These are phyloP conservation scores for Sonneratia caseolaris DNA, from an alignment of 345 rosid genomes.

Conservation along the genomic window DNA sequence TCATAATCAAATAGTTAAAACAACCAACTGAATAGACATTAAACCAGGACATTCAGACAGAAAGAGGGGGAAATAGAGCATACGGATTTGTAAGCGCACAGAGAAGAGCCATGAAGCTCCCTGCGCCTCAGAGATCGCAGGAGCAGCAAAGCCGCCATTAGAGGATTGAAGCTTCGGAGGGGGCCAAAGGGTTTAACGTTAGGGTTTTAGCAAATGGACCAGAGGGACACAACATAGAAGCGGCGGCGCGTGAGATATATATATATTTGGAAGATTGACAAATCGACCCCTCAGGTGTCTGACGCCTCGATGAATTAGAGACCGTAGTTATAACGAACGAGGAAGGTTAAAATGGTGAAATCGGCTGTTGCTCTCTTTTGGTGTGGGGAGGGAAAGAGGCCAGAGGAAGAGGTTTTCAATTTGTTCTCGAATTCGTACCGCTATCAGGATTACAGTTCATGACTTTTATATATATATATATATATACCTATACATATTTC, in stretches of 20 bases:
- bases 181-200: not conserved
- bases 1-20: not conserved
- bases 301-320: not conserved
- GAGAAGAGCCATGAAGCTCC: slow-evolving; percentile 43
- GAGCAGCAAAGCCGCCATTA: slow-evolving; percentile 28
- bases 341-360: not conserved
- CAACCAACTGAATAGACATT: not conserved
- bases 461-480: no score
- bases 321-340: not conserved
- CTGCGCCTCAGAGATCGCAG: slow-evolving; percentile 69
- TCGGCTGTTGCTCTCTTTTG: not conserved
- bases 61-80: slow-evolving; percentile 8
- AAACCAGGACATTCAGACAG: not conserved
- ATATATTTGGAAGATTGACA: not conserved
- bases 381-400: not conserved
- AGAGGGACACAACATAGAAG: not conserved
- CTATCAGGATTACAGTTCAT: no score
- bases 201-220: not conserved
- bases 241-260: not conserved
- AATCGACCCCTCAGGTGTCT: not conserved
- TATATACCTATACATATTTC: no score
- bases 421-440: not conserved
- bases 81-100: slow-evolving; percentile 32
- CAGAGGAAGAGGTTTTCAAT: not conserved
- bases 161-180: not conserved